phyloP scores from a whole-genome alignment of 208 protist species.

The Trypanosoma caninum region DNA sequence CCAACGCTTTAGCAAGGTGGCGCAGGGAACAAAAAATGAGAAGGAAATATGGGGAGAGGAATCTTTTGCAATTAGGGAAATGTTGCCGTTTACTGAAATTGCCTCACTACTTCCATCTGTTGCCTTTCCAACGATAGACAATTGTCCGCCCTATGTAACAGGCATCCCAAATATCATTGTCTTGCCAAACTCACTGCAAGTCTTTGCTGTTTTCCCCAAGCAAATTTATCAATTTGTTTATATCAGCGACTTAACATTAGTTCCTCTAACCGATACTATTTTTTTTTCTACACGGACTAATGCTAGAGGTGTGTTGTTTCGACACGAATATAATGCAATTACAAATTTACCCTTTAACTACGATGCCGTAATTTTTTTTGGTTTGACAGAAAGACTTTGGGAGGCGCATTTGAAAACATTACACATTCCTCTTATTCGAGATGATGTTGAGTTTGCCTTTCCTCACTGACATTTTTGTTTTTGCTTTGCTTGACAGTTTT shows the following conservation, averaged over 20 bases:
- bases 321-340: constrained; percentile 27
- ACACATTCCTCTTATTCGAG: constrained; percentile 8
- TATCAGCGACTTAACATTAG: constrained; percentile 33
- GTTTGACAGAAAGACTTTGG: constrained; percentile 26
- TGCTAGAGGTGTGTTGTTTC: constrained; percentile 24
- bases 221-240: constrained; percentile 59
- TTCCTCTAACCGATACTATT: constrained; percentile 27
- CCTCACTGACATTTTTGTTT: constrained; percentile 5
- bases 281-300: background rate
- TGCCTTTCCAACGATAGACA: constrained; percentile 21
- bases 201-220: constrained; percentile 40
- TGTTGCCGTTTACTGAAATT: constrained; percentile 36
- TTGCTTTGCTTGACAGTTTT: constrained; percentile 2
- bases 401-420: constrained; percentile 6
- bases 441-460: constrained; percentile 6
- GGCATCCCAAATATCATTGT: constrained; percentile 49
- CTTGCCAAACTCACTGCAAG: constrained; percentile 46
- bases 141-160: constrained; percentile 13
- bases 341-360: constrained; percentile 18
- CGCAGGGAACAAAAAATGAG: background rate
- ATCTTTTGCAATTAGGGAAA: constrained; percentile 34
- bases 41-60: constrained; percentile 7
- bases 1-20: no score
- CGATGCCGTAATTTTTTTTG: constrained; percentile 29
- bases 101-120: constrained; percentile 58